Percentiles rank a stretch among this genome's conserved stretches.
Conservation (phyloP, 805 yeast genomes). For the Saccharomycopsis selenospora region DNA sequence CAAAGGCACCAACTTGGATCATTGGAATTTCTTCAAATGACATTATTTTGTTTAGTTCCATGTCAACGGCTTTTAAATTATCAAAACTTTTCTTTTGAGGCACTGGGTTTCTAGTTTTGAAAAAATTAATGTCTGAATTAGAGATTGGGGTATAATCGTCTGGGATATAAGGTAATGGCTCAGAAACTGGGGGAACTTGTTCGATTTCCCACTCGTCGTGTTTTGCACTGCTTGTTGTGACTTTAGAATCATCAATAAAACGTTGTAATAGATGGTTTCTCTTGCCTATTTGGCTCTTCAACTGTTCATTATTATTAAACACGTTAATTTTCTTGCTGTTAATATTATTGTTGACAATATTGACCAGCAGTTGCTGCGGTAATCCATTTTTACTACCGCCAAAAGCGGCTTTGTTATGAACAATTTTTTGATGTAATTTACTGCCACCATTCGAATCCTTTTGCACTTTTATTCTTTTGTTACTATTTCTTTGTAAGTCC, state of each 20-base stretch:
- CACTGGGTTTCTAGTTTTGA: constrained; percentile 21
- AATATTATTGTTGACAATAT: no score
- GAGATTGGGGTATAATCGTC: constrained; percentile 36
- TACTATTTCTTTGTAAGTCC: constrained; percentile 6
- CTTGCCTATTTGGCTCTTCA: constrained; percentile 1
- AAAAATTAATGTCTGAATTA: constrained; percentile 27
- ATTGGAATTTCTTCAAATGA: constrained; percentile 16
- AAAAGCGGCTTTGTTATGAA: no score
- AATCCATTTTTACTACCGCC: no score
- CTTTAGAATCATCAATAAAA: background rate
- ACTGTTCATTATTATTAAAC: background rate
- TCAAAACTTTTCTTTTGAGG: constrained; percentile 14
- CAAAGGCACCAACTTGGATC: constrained; percentile 6
- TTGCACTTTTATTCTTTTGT: constrained; percentile 18
- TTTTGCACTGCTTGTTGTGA: constrained; percentile 22
- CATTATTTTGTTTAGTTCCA: constrained; percentile 2
- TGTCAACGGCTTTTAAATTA: constrained; percentile 3
- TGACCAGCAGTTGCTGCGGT: no score
- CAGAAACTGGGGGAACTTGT: constrained; percentile 34
- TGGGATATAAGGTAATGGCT: constrained; percentile 39
- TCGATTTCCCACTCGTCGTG: constrained; percentile 39
- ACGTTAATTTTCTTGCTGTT: background rate
- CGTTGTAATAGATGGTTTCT: background rate
- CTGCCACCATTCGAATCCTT: constrained; percentile 15
- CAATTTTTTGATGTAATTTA: background rate